Conservation (phyloP, 352 stramenopile genomes). For the Phytophthora megakarya region DNA sequence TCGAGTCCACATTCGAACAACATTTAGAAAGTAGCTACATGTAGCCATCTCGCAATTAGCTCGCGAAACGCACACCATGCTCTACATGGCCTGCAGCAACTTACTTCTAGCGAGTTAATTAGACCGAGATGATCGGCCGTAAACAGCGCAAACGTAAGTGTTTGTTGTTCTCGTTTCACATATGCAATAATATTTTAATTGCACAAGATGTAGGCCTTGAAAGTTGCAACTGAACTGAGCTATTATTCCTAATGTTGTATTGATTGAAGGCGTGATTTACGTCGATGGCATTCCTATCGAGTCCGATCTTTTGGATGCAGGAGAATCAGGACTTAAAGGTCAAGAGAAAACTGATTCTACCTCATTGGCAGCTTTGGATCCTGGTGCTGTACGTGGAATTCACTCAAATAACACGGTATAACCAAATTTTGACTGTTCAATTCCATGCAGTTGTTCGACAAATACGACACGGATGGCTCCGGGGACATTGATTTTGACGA, state of each 20-base stretch:
- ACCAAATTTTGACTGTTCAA: not conserved
- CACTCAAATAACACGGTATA: not conserved
- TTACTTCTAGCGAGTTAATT: not conserved
- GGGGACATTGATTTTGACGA: slow-evolving; percentile 81
- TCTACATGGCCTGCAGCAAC: too few relatives aligned
- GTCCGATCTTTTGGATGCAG: slow-evolving; percentile 54
- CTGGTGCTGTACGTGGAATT: slow-evolving; percentile 42
- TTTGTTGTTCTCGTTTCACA: not conserved
- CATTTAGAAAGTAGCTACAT: too few relatives aligned
- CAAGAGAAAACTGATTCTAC: slow-evolving; percentile 48
- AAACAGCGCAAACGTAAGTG: slow-evolving; percentile 60
- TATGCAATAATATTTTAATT: not conserved
- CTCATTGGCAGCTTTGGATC: slow-evolving; percentile 53
- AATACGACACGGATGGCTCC: slow-evolving; percentile 79
- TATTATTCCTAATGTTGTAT: slow-evolving; percentile 5
- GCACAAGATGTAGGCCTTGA: not conserved
- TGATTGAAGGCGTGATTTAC: slow-evolving; percentile 59
- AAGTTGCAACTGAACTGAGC: slow-evolving; percentile 1
- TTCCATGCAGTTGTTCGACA: slow-evolving; percentile 70
- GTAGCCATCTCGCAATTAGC: too few relatives aligned
- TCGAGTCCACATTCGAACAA: too few relatives aligned
- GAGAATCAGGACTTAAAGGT: slow-evolving; percentile 45
- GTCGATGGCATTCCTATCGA: slow-evolving; percentile 80
- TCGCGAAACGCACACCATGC: too few relatives aligned
- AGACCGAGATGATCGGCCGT: slow-evolving; percentile 50